Percentiles rank a stretch among this genome's conserved stretches.
These are phyloP conservation scores for Dicorynia guianensis DNA, from an alignment of 306 rosid species.

Conservation along the genomic window DNA sequence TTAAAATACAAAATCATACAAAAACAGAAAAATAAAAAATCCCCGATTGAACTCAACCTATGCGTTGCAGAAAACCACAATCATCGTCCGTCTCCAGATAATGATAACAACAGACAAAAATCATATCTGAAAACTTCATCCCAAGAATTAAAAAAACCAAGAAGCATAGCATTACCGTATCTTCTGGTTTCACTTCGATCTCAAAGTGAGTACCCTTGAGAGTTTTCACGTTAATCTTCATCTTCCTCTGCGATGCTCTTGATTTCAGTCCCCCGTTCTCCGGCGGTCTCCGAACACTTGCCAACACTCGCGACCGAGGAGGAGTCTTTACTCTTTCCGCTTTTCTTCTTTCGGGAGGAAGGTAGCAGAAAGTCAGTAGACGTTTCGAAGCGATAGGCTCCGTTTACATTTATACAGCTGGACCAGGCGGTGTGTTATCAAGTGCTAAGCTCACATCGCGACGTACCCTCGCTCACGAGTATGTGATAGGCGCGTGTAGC, in stretches of 20 bases:
- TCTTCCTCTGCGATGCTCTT: conserved; percentile 14
- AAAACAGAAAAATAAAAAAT: no score
- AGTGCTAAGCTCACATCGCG: background rate
- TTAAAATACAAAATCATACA: no score
- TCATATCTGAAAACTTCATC: background rate
- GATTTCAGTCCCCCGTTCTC: no score
- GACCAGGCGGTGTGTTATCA: background rate
- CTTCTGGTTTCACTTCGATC: conserved; percentile 65
- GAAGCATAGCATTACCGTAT: conserved; percentile 40
- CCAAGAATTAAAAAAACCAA: background rate
- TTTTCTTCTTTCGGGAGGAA: conserved; percentile 37
- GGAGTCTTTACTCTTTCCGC: background rate
- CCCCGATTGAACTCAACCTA: no score
- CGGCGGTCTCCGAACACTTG: conserved; percentile 17
- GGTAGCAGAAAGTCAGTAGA: conserved; percentile 25
- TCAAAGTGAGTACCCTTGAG: conserved; percentile 74
- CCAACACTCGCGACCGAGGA: conserved; percentile 36
- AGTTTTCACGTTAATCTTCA: conserved; percentile 84
- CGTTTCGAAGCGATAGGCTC: background rate
- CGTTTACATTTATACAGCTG: background rate
- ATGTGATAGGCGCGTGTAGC: background rate
- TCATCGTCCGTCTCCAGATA: no score
- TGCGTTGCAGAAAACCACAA: no score
- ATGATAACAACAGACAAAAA: no score
- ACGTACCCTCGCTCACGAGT: no score